Conservation (phyloP, 169 alveolate genomes). For the Cyclospora cayetanensis region DNA sequence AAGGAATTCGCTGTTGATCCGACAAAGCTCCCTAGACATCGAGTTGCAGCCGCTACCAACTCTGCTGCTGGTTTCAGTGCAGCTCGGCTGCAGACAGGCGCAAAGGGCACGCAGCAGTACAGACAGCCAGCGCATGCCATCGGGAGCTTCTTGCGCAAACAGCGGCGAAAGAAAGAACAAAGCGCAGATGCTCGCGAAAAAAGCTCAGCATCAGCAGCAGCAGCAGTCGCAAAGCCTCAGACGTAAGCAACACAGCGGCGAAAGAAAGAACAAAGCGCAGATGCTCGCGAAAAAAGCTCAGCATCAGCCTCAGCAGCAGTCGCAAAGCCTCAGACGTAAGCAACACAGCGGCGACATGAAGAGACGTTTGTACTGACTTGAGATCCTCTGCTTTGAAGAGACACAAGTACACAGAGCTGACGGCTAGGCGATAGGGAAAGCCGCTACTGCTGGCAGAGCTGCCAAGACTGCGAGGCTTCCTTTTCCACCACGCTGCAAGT, state of each 20-base stretch:
- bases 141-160: too few species aligned
- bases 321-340: background rate
- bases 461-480: background rate
- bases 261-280: background rate
- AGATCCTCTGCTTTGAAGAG: conserved; percentile 53
- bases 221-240: conserved; percentile 4
- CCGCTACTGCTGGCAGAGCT: conserved; percentile 21
- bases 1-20: background rate
- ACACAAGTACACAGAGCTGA: conserved; percentile 15
- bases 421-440: background rate
- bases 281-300: background rate
- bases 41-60: background rate
- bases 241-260: background rate
- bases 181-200: background rate
- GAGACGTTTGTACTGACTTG: conserved; percentile 3
- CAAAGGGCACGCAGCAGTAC: background rate
- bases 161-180: too few species aligned
- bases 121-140: background rate
- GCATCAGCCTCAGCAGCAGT: conserved; percentile 16
- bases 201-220: conserved; percentile 1
- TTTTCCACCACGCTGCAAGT: background rate
- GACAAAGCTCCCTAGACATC: background rate
- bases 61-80: conserved; percentile 3
- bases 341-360: background rate
- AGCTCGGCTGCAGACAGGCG: too few species aligned